Evolutionary conservation across 2,329 filamentous ascomycete genomes (phyloP), one percentile per base, ranked within the genome.

Genomic region (Beauveria brongniartii): DNA sequence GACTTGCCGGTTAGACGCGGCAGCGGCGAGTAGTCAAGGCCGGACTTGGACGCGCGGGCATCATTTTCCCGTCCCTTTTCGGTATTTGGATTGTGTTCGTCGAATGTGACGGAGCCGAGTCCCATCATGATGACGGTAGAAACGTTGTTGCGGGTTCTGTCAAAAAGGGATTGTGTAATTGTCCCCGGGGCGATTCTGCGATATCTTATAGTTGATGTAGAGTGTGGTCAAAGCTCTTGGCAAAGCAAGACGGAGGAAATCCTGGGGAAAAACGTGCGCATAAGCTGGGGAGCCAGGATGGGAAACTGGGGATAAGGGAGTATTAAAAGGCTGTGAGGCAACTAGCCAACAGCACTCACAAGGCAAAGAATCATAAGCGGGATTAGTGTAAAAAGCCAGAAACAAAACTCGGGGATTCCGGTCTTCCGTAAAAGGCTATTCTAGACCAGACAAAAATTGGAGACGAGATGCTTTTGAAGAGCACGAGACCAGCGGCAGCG

Each of bases 21-120:
- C 30, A 78, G 64, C 1, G 77, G 77, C 12, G 76, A 78, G 65
- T 78, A 80, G 69, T 80, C 77, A 2, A 79, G 70, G 9, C 71
- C 70, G 3, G 71, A 53, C 16, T 40, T 69, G 22, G 75, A 69
- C 5, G 75, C 73, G 40, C 66, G 61, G 55, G 65, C 67, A 63
- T 69, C 62, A 22, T 66, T 65, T 5, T 64, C 62, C 20, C 63
- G 65, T 55, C 66, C 65, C 63, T 75, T 76, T 60, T 76, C 75
- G 12, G 71, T 69, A 55, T 70, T 66, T n/a, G 75, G 74, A 53
- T 78, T 73, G 61, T 75, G 72, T 62, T 77, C 65, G 68, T 79
- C 77, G 65, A 79, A 79, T 54, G 66, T 67, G 57, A 79, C 72
- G 51, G 58, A 40, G 14, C 58, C 58, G 43, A 61, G 69, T 46